Base-by-base conservation (phyloP, 73 alveolate species). In the Paramecium caudatum region DNA sequence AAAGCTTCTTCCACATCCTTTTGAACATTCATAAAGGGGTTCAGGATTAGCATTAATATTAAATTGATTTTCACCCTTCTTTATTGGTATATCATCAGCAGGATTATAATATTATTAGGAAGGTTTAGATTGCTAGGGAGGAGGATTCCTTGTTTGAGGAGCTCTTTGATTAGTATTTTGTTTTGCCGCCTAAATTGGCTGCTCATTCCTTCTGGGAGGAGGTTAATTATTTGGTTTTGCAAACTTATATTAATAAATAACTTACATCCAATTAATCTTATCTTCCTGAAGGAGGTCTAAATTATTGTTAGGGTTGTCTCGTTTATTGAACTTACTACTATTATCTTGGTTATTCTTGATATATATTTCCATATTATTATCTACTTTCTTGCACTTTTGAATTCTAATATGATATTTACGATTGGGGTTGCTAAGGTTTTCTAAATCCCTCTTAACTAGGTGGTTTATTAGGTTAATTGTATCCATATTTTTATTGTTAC, bases 1-100 rank as follows among this genome's bases (percentile, higher is more conserved):
- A 39, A 90, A 90, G 5, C 70, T 45, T 74, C 94, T 90, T 1
- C 94, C 94, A 78, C 94, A 90, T 4, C 93, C 93, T 15, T 86
- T 55, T 27, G 82, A 45, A 15, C 93, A 86, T 46, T 86, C 87
- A 41, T 86, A 70, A 63, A 86, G 46, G 2, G 61, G 45, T 33
- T 62, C 93, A 5, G 62, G 62, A 27, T 55, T 37, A 55, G 17
- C 17, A 16, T 55, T 50, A 4, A 33, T 1, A 33, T 13, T 65
- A 33, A 30, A 49, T 30, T 2, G n/a, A 33, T 65, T 65, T 3
- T 45, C 65, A 5, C 46, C 12, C 16, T 74, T 37, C 15, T 43
- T 74, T 19, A 74, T 74, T 74, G 88, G 88, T 0, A 74, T 23
- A 7, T 74, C 65, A 43, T 74, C 88, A 17, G 19, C 7, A 8